phyloP scores from a whole-genome alignment of 345 rosid genomes.

The Populus deltoides region DNA sequence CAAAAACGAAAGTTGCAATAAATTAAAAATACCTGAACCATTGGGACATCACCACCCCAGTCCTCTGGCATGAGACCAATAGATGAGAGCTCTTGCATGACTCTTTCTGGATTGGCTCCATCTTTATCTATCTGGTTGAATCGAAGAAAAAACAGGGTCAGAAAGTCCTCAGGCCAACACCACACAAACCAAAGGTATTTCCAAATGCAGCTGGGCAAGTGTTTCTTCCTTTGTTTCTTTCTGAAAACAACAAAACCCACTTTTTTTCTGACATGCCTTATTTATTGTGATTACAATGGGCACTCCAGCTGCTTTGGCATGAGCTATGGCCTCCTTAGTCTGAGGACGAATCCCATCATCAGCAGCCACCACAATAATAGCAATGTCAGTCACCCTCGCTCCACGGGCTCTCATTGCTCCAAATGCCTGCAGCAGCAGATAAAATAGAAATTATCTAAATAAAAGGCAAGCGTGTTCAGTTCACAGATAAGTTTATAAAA shows the following conservation, averaged over 20 bases:
- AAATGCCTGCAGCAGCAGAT: constrained; percentile 70
- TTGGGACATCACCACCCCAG: constrained; percentile 96
- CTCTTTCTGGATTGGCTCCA: constrained; percentile 92
- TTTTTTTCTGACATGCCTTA: constrained; percentile 48
- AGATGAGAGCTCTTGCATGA: constrained; percentile 97
- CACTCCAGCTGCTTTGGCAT: constrained; percentile 95
- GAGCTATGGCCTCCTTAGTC: constrained; percentile 97
- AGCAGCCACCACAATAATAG: constrained; percentile 94
- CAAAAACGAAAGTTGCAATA: constrained; percentile 21
- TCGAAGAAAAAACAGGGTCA: constrained; percentile 16
- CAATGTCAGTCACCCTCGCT: constrained; percentile 94
- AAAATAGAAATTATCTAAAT: constrained; percentile 29
- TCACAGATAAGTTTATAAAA: constrained; percentile 13
- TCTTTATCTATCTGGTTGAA: constrained; percentile 83
- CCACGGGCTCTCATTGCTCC: constrained; percentile 99
- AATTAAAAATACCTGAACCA: constrained; percentile 74
- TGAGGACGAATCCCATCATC: constrained; percentile 99
- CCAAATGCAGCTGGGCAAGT: constrained; percentile 2
- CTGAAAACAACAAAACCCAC: constrained; percentile 6
- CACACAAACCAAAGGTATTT: constrained; percentile 18
- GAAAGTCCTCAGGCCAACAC: constrained; percentile 8
- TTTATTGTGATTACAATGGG: constrained; percentile 88
- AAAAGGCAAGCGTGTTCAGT: constrained; percentile 12
- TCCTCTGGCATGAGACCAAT: constrained; percentile 97
- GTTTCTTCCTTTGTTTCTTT: constrained; percentile 14